Evolutionary conservation across 306 rosid species (phyloP).

Genomic region (Dryas drummondii): DNA sequence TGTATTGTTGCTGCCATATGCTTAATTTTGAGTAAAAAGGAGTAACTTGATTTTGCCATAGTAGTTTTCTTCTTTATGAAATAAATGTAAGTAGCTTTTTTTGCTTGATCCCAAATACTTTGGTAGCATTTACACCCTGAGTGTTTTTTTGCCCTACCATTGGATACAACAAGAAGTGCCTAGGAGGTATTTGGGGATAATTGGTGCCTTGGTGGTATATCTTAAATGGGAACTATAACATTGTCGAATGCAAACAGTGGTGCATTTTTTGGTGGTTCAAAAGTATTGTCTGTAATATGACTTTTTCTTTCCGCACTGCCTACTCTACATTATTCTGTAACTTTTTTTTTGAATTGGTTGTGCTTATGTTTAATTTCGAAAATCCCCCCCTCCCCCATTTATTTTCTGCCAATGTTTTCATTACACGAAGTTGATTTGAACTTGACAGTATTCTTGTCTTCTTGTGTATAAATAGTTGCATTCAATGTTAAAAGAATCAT

Average conservation of each 20-base stretch:
- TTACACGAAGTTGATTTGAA: neutral
- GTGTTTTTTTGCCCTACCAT: neutral
- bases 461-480: slow-evolving; percentile 34
- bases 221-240: neutral
- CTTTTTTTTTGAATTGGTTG: slow-evolving; percentile 1
- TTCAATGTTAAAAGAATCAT: slow-evolving; percentile 32
- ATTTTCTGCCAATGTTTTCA: slow-evolving; percentile 11
- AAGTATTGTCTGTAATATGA: neutral
- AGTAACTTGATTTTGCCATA: too few species aligned
- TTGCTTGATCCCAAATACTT: neutral
- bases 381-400: neutral
- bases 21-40: too few species aligned
- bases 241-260: too few species aligned
- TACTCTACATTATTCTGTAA: neutral
- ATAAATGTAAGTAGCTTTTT: too few species aligned
- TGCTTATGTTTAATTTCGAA: neutral
- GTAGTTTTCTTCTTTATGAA: too few species aligned
- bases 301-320: neutral
- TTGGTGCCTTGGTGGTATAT: too few species aligned
- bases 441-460: slow-evolving; percentile 1
- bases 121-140: neutral
- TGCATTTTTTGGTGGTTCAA: neutral
- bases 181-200: neutral
- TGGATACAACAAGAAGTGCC: neutral
- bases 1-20: too few species aligned